Evolutionary conservation across 139 green algal genomes (phyloP).

Genomic region (Haematococcus sp.): DNA sequence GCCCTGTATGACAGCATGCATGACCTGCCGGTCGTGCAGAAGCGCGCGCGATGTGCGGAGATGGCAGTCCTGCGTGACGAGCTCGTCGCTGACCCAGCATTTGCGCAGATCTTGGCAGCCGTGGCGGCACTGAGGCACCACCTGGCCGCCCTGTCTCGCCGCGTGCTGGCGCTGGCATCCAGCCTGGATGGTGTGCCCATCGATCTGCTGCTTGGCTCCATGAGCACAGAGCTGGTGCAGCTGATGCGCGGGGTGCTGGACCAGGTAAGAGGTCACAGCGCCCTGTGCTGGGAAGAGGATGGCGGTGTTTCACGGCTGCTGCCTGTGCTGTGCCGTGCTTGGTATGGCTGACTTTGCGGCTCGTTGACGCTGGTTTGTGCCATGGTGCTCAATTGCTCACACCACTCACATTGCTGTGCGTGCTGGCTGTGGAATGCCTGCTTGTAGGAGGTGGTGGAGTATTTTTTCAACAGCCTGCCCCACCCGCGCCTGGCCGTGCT

Average conservation of each 20-base stretch:
- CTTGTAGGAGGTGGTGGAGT: conserved; percentile 34
- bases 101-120: conserved; percentile 20
- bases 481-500: conserved; percentile 47
- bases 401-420: too few relatives aligned
- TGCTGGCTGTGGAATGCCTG: neutral
- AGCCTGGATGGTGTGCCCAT: conserved; percentile 42
- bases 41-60: conserved; percentile 45
- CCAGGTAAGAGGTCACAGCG: too few relatives aligned
- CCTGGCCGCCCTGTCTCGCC: conserved; percentile 45
- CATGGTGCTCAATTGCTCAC: too few relatives aligned
- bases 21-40: conserved; percentile 49
- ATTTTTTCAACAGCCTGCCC: conserved; percentile 38
- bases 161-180: conserved; percentile 34
- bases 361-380: too few relatives aligned
- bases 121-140: conserved; percentile 40
- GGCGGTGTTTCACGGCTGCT: too few relatives aligned
- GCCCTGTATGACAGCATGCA: conserved; percentile 52
- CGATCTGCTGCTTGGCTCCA: conserved; percentile 49
- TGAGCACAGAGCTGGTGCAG: conserved; percentile 43
- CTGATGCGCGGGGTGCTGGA: conserved; percentile 18
- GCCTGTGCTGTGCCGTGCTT: conserved; percentile 18
- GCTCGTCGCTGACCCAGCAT: conserved; percentile 25
- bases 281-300: too few relatives aligned
- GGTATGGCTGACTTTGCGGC: neutral
- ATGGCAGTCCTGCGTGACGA: conserved; percentile 38